Evolutionary conservation across 2,329 filamentous ascomycete species (phyloP).

Genomic region (Cercospora sesami): DNA sequence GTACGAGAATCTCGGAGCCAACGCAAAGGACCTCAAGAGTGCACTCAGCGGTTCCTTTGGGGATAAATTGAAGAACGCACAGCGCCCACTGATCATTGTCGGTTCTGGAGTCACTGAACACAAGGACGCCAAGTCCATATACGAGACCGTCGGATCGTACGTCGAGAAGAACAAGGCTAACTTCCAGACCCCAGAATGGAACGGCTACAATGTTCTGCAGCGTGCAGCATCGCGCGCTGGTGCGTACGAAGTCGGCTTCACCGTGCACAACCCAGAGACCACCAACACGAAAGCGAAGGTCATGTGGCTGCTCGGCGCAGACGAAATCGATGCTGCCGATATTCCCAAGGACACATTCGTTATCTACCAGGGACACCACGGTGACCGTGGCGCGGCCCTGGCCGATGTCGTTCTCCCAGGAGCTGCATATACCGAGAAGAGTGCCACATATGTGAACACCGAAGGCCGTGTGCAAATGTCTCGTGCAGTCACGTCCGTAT

Average conservation of each 20-base stretch:
- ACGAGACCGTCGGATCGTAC: conserved; percentile 84
- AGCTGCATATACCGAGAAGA: conserved; percentile 95
- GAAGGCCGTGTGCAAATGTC: conserved; percentile 95
- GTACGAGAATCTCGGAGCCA: conserved; percentile 83
- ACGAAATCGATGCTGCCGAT: conserved; percentile 81
- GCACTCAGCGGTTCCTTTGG: conserved; percentile 84
- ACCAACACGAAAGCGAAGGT: conserved; percentile 89
- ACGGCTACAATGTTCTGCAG: conserved; percentile 96
- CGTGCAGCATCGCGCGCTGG: conserved; percentile 87
- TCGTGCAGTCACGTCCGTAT: conserved; percentile 81
- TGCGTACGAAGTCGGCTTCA: conserved; percentile 95
- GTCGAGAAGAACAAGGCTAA: conserved; percentile 89
- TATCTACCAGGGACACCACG: conserved; percentile 97
- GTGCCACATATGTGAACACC: conserved; percentile 94
- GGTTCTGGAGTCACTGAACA: conserved; percentile 92
- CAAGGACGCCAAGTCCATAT: conserved; percentile 85
- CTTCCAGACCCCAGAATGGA: conserved; percentile 89
- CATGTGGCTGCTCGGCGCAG: conserved; percentile 92
- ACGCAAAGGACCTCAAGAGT: conserved; percentile 77
- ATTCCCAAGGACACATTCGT: conserved; percentile 96
- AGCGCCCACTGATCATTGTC: conserved; percentile 95
- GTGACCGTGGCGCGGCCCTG: conserved; percentile 87
- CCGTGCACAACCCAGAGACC: conserved; percentile 76
- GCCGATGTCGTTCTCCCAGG: conserved; percentile 93
- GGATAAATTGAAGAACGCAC: conserved; percentile 83